A percentile compares a stretch with the other conserved stretches of the same genome.
These are phyloP conservation scores for Neofusicoccum parvum DNA, from an alignment of 2,329 filamentous ascomycete genomes.

Conservation along the genomic window DNA sequence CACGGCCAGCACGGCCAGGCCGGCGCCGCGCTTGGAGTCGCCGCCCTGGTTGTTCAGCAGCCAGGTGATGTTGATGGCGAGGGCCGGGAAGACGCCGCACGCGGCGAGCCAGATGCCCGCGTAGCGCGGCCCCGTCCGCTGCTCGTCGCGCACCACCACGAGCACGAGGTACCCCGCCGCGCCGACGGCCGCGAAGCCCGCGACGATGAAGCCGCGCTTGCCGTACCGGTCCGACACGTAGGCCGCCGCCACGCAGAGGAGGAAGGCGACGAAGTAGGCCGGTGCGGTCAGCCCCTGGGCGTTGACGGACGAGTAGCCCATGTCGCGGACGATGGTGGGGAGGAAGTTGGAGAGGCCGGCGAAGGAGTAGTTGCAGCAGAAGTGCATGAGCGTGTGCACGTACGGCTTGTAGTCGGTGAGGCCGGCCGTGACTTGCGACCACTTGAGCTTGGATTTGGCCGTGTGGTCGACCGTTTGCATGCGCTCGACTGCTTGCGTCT, in stretches of 20 bases:
- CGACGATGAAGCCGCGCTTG: conserved; percentile 39
- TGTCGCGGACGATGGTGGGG: conserved; percentile 44
- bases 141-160: conserved; percentile 30
- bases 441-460: conserved; percentile 40
- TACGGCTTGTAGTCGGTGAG: conserved; percentile 43
- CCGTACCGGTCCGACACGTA: conserved; percentile 41
- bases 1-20: conserved; percentile 29
- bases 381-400: conserved; percentile 41
- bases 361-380: conserved; percentile 44
- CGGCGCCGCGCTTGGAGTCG: conserved; percentile 34
- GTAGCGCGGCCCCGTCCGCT: conserved; percentile 37
- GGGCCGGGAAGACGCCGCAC: conserved; percentile 36
- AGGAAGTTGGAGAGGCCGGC: conserved; percentile 46
- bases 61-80: conserved; percentile 37
- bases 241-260: conserved; percentile 35
- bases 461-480: conserved; percentile 48
- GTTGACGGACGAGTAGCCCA: conserved; percentile 44
- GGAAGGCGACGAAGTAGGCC: conserved; percentile 44
- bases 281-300: conserved; percentile 48
- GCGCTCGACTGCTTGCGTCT: conserved; percentile 27
- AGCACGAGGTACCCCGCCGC: conserved; percentile 40
- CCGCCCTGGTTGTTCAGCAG: conserved; percentile 35
- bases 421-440: conserved; percentile 40
- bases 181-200: conserved; percentile 30
- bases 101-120: conserved; percentile 42